phyloP scores from a whole-genome alignment of 1,284 basidiomycete genomes.

The Marasmius fiardii region DNA sequence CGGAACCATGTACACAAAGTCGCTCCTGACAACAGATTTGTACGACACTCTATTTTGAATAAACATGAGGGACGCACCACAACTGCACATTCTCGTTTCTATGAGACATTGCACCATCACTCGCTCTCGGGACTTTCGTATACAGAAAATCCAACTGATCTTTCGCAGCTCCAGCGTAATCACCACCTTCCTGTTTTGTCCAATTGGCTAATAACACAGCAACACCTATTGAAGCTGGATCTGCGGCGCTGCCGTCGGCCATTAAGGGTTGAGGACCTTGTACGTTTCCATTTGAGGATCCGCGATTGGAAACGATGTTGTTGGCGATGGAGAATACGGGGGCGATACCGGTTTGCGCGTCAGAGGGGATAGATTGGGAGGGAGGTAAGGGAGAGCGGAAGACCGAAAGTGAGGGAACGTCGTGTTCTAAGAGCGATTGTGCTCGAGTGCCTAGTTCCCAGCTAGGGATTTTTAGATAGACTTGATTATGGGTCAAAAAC shows the following conservation, averaged over 20 bases:
- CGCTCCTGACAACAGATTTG: too few species aligned
- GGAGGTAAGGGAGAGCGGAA: constrained; percentile 39
- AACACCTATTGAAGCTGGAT: constrained; percentile 83
- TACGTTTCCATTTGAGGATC: constrained; percentile 35
- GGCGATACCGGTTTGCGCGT: constrained; percentile 35
- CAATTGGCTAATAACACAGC: constrained; percentile 77
- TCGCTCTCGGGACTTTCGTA: constrained; percentile 60
- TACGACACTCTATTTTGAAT: too few species aligned
- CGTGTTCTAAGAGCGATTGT: constrained; percentile 57
- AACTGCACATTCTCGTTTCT: constrained; percentile 62
- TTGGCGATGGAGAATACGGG: constrained; percentile 60
- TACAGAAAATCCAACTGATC: constrained; percentile 75
- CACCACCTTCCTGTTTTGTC: constrained; percentile 48
- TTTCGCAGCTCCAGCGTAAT: constrained; percentile 66
- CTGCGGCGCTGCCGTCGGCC: constrained; percentile 61
- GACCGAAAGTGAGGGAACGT: constrained; percentile 50
- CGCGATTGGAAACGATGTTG: constrained; percentile 46
- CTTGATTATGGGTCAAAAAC: neutral
- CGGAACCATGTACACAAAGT: constrained; percentile 86
- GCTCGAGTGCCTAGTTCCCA: constrained; percentile 68
- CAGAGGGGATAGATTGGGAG: constrained; percentile 31
- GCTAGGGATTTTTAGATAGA: constrained; percentile 27
- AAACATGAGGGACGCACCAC: constrained; percentile 61
- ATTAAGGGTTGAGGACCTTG: constrained; percentile 50
- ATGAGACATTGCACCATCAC: constrained; percentile 82